Evolutionary conservation across 805 yeast species (phyloP).

Genomic region (Candida patagonica): DNA sequence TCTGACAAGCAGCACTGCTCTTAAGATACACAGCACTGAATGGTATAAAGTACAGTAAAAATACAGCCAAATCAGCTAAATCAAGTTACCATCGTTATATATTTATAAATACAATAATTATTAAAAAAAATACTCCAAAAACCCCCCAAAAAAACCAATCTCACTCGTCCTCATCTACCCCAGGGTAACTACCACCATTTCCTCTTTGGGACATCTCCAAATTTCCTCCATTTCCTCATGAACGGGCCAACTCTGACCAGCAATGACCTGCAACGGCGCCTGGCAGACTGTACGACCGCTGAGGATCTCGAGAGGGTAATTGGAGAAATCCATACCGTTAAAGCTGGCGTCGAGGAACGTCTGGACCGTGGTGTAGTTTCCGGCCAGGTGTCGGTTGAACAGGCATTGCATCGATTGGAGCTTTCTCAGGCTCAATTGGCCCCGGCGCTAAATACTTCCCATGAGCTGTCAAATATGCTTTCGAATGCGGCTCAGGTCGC

Average conservation of each 20-base stretch:
- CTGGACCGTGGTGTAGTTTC: slow-evolving; percentile 9
- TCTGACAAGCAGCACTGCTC: no score
- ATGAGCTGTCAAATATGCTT: slow-evolving; percentile 44
- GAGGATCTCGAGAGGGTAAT: slow-evolving; percentile 12
- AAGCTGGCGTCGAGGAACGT: neutral
- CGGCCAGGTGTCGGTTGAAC: slow-evolving; percentile 13
- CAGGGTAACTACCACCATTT: neutral
- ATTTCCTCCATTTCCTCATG: neutral
- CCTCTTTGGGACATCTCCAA: neutral
- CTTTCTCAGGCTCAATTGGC: slow-evolving; percentile 23
- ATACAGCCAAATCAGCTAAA: no score
- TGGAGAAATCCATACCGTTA: slow-evolving; percentile 7
- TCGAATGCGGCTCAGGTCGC: slow-evolving; percentile 59
- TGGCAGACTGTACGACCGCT: slow-evolving; percentile 5
- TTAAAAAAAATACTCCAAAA: no score
- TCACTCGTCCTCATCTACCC: neutral
- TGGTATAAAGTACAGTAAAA: no score
- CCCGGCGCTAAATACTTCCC: slow-evolving; percentile 35
- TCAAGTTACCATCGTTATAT: no score
- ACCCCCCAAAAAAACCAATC: no score
- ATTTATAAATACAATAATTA: no score
- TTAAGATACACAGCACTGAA: no score
- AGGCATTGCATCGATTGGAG: slow-evolving; percentile 21
- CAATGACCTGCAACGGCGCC: slow-evolving; percentile 3
- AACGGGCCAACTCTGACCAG: slow-evolving; percentile 1